Evolutionary conservation across 306 rosid species (phyloP).

Genomic region (Cucumis hystrix): DNA sequence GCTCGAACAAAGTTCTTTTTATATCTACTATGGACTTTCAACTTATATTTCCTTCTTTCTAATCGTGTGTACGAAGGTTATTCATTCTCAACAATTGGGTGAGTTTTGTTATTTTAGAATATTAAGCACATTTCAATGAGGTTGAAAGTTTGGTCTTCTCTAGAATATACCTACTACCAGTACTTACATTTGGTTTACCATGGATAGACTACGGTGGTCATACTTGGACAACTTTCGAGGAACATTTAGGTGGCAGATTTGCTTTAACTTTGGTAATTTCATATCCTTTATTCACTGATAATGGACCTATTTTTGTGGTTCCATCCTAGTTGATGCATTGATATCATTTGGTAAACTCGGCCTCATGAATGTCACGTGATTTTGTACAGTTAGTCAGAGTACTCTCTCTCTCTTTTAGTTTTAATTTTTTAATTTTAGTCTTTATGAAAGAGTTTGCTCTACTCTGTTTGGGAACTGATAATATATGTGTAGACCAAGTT

Average conservation of each 20-base stretch:
- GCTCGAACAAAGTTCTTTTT: slow-evolving; percentile 53
- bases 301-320: not conserved
- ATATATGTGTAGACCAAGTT: not conserved
- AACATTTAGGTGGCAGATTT: slow-evolving; percentile 93
- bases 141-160: not conserved
- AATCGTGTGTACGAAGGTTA: slow-evolving; percentile 90
- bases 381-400: not conserved
- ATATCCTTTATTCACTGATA: slow-evolving; percentile 2
- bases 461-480: not conserved
- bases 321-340: not conserved
- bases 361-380: not conserved
- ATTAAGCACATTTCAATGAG: not conserved
- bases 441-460: not conserved
- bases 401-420: no score
- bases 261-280: slow-evolving; percentile 80
- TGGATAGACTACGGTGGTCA: slow-evolving; percentile 49
- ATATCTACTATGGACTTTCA: slow-evolving; percentile 65
- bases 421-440: no score
- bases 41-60: slow-evolving; percentile 68
- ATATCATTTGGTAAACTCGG: not conserved
- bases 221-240: slow-evolving; percentile 72
- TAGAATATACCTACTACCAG: not conserved
- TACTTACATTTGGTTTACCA: slow-evolving; percentile 8
- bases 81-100: slow-evolving; percentile 72
- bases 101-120: slow-evolving; percentile 28